Base-by-base conservation (phyloP, 805 yeast species). In the Saccharomycopsis schoenii region DNA sequence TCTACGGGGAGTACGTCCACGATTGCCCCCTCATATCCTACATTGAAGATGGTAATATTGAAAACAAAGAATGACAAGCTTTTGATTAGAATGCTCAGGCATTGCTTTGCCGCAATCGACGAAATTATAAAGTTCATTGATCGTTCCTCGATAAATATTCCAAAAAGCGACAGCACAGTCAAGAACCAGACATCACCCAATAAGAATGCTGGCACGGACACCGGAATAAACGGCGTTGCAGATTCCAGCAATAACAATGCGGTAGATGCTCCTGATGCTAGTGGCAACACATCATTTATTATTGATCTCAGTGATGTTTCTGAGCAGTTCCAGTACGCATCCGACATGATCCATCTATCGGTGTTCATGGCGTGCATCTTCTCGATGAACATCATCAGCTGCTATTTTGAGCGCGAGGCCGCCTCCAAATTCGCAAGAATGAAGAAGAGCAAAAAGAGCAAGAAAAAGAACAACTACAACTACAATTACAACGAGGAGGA, bases 261-360 rank as follows among this genome's bases (percentile, higher is more conserved):
- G 24, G 15, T 59, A 2, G 60, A 56, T 42, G 57, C 57, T 1
- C 24, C 52, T 15, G 54, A 57, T 34, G 65, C 59, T 17, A 57
- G 56, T 9, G 14, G 59, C 3, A 29, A 29, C 6, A 29, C 34
- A 29, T 34, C 60, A 3, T 61, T 61, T 24, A 60, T 63, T 11
- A 40, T 47, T 8, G 61, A 61, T n/a, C 21, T 61, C 9, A 51
- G 57, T 21, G 65, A 63, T 42, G 56, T 29, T 15, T 84, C 81
- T 67, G 79, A 84, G 9, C 82, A 82, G 65, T 83, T 82, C 70
- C 85, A 85, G 0, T 82, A 81, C 66, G 73, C 82, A 36, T 79
- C 83, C 15, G 86, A 83, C 69, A 85, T 82, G 67, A 72, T 82
- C 50, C 84, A 80, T 67, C 75, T 81, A 59, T 75, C 77, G 56